A percentile compares a stretch with the other conserved stretches of the same genome.
Evolutionary conservation across 495 filamentous ascomycete species (phyloP).

Genomic region (Trichoderma virens): DNA sequence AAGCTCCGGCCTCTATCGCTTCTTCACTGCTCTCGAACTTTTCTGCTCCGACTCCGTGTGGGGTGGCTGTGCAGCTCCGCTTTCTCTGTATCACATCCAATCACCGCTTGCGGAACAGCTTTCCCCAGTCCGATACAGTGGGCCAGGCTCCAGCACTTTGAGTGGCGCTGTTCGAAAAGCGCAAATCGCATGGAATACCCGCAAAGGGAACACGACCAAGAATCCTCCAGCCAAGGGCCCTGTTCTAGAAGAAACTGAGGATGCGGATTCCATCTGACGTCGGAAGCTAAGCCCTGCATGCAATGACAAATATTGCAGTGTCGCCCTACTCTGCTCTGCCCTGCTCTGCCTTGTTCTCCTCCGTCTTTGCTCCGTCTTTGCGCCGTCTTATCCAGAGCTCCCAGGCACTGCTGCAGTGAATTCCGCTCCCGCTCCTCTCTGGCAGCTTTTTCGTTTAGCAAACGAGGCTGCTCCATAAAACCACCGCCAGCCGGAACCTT

Average conservation of each 20-base stretch:
- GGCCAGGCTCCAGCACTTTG: neutral
- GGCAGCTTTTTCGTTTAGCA: no score
- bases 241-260: neutral
- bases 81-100: neutral
- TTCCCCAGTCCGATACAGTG: neutral
- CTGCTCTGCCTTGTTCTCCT: neutral
- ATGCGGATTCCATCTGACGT: no score
- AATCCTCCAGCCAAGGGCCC: neutral
- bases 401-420: no score
- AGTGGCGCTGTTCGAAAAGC: neutral
- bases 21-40: no score
- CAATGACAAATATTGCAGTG: neutral
- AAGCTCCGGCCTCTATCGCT: no score
- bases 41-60: neutral
- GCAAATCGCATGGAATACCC: neutral
- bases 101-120: neutral
- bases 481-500: no score
- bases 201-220: neutral
- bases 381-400: no score
- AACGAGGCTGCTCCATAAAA: no score
- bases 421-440: no score
- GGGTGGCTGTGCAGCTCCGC: neutral
- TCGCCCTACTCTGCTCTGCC: no score
- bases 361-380: no score
- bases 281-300: neutral